Percentiles rank a stretch among this genome's conserved stretches.
phyloP scores from a whole-genome alignment of 1,284 basidiomycete genomes.

The Athelia psychrophila region DNA sequence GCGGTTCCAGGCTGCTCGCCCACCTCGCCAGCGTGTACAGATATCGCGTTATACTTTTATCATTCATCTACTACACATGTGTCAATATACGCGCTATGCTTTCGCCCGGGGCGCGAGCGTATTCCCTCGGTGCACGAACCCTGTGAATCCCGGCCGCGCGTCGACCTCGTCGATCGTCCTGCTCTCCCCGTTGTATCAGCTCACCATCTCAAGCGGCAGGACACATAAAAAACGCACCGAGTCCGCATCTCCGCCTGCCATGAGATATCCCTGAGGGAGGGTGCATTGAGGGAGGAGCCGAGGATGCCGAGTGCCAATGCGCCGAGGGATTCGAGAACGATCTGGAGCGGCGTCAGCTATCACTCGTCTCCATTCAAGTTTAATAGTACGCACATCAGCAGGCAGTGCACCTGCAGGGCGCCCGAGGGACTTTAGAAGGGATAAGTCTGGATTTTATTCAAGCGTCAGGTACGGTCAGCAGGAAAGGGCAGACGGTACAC shows the following conservation, averaged over 20 bases:
- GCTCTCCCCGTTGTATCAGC: constrained; percentile 7
- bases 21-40: too few relatives aligned
- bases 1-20: too few relatives aligned
- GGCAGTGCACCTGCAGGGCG: constrained; percentile 65
- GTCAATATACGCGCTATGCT: too few relatives aligned
- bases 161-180: constrained; percentile 82
- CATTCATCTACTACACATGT: too few relatives aligned
- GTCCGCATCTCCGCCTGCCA: constrained; percentile 91
- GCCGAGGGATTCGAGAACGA: constrained; percentile 63
- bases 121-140: constrained; percentile 64
- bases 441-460: constrained; percentile 57
- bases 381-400: constrained; percentile 46
- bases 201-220: neutral
- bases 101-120: constrained; percentile 8
- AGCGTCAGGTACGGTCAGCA: constrained; percentile 8
- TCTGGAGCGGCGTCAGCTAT: constrained; percentile 41
- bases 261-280: constrained; percentile 72
- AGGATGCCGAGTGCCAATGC: constrained; percentile 68
- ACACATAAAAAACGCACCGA: constrained; percentile 43
- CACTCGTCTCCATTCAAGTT: neutral
- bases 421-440: constrained; percentile 71
- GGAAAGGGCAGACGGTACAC: constrained; percentile 22
- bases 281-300: constrained; percentile 68
- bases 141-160: constrained; percentile 68
- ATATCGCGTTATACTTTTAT: too few relatives aligned